Evolutionary conservation across 1,284 basidiomycete genomes (phyloP), one percentile per base, ranked within the genome.

Genomic region (Naganishia sp.): DNA sequence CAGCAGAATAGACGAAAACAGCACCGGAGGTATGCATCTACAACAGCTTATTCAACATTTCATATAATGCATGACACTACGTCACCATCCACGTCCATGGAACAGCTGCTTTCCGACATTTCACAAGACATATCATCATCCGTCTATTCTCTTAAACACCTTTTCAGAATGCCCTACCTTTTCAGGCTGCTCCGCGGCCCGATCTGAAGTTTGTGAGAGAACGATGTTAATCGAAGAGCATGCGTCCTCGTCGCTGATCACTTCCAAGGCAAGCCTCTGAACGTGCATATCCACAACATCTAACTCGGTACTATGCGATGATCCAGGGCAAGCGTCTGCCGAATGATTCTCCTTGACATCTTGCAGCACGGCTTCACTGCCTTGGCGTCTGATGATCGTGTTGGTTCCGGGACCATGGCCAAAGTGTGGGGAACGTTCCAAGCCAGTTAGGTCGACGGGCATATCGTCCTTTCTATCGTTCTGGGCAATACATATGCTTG

Each of bases 271-370:
- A 13, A 54, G 31, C 32, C 35, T 35, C 52, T 54, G 31, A 7
- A 54, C 52, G 6, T 50, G 58, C 47, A 61, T 61, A 21, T 51
- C 39, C 21, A 61, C 47, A 13, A 61, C 21, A 17, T 51, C 58
- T 5, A 61, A 10, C 18, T 42, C 58, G 28, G 46, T 39, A 21
- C 52, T 54, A 7, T 35, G 52, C n/a, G 52, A 32, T 41, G 52
- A 39, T 17, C n/a, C 52, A 35, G 52, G 32, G 17, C 35, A 21
- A 21, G 6, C 9, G 18, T 23, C 18, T 21, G 1, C 32, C 13
- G 31, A n/a, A 7, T 5, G 35, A 18, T 9, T 5, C 13, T 11
- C 2, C 1, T 1, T 13, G 18, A 15, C 21, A 35, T 6, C n/a
- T 39, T 39, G 35, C 25, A 23, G 25, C 35, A 51, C 32, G 35